phyloP scores from a whole-genome alignment of 2,329 filamentous ascomycete species.

The Sporothrix pallida region DNA sequence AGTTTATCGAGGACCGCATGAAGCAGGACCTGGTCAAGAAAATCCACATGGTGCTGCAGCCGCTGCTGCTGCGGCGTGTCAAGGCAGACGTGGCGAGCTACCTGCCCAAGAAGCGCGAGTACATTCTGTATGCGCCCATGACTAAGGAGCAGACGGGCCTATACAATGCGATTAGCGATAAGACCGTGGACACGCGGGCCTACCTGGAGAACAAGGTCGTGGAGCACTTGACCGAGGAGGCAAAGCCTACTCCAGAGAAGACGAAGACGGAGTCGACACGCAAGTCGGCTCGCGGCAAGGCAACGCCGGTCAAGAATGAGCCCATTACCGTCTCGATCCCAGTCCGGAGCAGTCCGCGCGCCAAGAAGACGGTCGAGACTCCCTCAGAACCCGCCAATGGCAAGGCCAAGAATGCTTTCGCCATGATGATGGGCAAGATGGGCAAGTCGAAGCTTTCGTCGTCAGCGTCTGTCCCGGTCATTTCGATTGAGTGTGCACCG shows the following conservation, averaged over 20 bases:
- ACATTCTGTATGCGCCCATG: conserved; percentile 91
- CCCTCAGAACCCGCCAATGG: conserved; percentile 36
- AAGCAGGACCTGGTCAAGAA: conserved; percentile 82
- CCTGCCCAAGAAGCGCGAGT: conserved; percentile 95
- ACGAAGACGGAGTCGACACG: no score
- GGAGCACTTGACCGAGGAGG: conserved; percentile 60
- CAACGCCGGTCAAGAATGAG: conserved; percentile 12
- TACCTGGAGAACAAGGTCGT: conserved; percentile 83
- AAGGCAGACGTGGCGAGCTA: conserved; percentile 92
- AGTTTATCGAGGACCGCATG: conserved; percentile 78
- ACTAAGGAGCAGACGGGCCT: conserved; percentile 89
- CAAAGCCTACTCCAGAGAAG: conserved; percentile 31
- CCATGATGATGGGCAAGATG: conserved; percentile 59
- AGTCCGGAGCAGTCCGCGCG: conserved; percentile 47
- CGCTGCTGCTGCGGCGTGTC: conserved; percentile 82
- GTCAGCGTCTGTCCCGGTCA: not conserved
- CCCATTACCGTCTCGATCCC: conserved; percentile 36
- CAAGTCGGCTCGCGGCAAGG: not conserved
- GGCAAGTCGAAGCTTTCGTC: conserved; percentile 44
- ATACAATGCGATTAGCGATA: conserved; percentile 71
- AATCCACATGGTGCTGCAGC: conserved; percentile 93
- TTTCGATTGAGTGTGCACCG: conserved; percentile 19
- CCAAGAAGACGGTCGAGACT: conserved; percentile 40
- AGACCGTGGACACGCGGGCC: conserved; percentile 65
- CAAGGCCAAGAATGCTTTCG: conserved; percentile 55